Evolutionary conservation across 2,329 filamentous ascomycete genomes (phyloP).

Genomic region (Botryosphaeria dothidea): DNA sequence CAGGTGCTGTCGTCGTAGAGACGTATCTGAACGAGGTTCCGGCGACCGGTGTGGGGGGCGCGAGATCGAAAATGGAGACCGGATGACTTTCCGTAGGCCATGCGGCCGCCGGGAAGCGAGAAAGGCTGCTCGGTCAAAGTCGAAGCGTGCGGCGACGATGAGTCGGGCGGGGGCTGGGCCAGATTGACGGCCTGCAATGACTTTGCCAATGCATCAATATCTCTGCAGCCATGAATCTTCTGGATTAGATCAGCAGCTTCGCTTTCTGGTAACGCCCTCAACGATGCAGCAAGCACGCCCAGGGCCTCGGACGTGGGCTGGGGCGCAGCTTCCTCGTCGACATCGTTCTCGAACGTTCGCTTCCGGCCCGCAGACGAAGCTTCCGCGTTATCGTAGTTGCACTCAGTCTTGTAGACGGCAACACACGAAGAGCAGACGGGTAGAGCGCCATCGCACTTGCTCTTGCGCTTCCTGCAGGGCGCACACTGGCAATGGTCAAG

Average conservation of each 20-base stretch:
- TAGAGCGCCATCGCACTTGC: conserved; percentile 53
- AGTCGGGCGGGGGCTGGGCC: background rate
- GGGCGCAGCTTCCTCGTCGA: background rate
- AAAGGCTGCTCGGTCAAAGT: conserved; percentile 31
- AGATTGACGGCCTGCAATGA: conserved; percentile 26
- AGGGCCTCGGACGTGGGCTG: conserved; percentile 23
- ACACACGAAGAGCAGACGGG: conserved; percentile 54
- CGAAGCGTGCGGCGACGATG: conserved; percentile 41
- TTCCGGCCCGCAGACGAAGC: background rate
- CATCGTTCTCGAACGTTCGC: conserved; percentile 31
- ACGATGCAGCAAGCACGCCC: conserved; percentile 44
- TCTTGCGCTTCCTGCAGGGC: conserved; percentile 53
- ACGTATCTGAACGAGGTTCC: conserved; percentile 21
- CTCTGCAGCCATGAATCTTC: conserved; percentile 43
- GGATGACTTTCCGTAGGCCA: conserved; percentile 41
- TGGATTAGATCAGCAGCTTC: conserved; percentile 46
- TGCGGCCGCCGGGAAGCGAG: conserved; percentile 30
- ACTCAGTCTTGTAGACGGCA: conserved; percentile 53
- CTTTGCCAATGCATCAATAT: conserved; percentile 43
- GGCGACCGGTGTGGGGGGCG: conserved; percentile 24
- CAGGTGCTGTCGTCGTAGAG: conserved; percentile 44
- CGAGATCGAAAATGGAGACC: conserved; percentile 37
- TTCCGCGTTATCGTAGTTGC: conserved; percentile 44
- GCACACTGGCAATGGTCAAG: conserved; percentile 34
- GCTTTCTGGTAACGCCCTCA: conserved; percentile 47